phyloP scores from a whole-genome alignment of 2,329 filamentous ascomycete species.

The Didymella sp. region DNA sequence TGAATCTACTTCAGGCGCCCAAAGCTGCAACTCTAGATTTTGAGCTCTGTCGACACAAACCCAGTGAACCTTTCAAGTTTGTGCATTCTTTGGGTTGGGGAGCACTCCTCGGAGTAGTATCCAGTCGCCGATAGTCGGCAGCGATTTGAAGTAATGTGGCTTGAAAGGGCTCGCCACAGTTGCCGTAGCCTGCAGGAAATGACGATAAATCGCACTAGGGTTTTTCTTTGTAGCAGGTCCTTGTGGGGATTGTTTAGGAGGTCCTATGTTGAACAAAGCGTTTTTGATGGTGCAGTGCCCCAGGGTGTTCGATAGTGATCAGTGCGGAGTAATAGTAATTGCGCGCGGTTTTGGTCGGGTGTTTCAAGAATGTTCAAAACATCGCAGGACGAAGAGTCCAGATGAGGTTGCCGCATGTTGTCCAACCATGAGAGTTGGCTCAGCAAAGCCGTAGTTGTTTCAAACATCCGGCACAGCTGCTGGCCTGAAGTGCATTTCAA shows the following conservation, averaged over 20 bases:
- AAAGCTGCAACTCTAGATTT: neutral
- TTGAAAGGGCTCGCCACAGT: conserved; percentile 18
- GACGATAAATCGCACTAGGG: conserved; percentile 12
- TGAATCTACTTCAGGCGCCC: conserved; percentile 2
- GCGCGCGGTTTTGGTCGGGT: neutral
- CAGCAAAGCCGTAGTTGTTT: conserved; percentile 2
- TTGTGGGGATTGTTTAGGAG: neutral
- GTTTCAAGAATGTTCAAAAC: neutral
- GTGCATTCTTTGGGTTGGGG: neutral
- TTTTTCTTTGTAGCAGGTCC: conserved; percentile 1
- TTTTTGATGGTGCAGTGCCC: conserved; percentile 2
- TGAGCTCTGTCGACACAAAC: neutral
- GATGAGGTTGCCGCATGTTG: neutral
- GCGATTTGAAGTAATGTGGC: conserved; percentile 5
- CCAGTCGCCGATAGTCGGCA: conserved; percentile 17
- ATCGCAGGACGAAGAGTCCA: neutral
- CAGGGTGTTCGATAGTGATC: conserved; percentile 1
- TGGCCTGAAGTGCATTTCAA: conserved; percentile 1
- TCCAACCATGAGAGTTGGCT: neutral
- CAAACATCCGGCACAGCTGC: conserved; percentile 7
- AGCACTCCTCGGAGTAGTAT: conserved; percentile 1
- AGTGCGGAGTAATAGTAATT: conserved; percentile 5
- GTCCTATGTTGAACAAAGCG: neutral
- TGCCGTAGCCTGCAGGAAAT: conserved; percentile 11
- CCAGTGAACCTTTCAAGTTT: neutral